phyloP scores from a whole-genome alignment of 1,139 yeast species.

The Suhomyces wounanorum region DNA sequence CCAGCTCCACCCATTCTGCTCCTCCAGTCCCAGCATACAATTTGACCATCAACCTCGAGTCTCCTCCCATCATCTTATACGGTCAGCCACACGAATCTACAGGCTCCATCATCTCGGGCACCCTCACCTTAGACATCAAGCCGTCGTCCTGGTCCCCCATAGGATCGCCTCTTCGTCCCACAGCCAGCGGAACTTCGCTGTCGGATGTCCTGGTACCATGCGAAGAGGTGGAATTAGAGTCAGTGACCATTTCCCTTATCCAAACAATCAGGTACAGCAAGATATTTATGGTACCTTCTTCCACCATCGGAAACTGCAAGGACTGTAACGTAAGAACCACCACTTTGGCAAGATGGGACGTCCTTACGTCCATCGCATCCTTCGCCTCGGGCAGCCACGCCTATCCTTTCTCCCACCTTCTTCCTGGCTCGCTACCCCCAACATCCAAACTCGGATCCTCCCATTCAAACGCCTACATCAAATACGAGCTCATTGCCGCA shows the following conservation, averaged over 20 bases:
- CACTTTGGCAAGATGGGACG: constrained; percentile 87
- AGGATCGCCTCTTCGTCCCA: not conserved
- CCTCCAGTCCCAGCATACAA: constrained; percentile 26
- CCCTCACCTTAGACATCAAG: constrained; percentile 40
- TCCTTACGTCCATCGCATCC: constrained; percentile 56
- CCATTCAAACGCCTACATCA: constrained; percentile 55
- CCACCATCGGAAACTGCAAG: constrained; percentile 51
- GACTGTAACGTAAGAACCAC: constrained; percentile 57
- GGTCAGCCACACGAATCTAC: constrained; percentile 79
- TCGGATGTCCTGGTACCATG: not conserved
- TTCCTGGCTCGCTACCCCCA: constrained; percentile 92
- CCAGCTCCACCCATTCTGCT: constrained; percentile 4
- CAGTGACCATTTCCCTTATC: constrained; percentile 64
- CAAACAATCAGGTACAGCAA: constrained; percentile 68
- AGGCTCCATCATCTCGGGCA: constrained; percentile 85
- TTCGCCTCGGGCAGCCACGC: constrained; percentile 73
- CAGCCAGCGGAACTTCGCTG: constrained; percentile 5
- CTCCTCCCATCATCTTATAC: constrained; percentile 86
- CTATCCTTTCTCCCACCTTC: constrained; percentile 89
- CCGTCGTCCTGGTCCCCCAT: not conserved
- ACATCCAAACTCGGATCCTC: constrained; percentile 63
- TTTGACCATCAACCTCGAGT: constrained; percentile 69
- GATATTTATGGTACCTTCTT: constrained; percentile 63
- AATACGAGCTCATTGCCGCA: constrained; percentile 72
- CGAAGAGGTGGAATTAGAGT: constrained; percentile 43